A percentile compares a stretch with the other conserved stretches of the same genome.
Evolutionary conservation across 129 eudicot species (phyloP).

Genomic region (Apium graveolens): DNA sequence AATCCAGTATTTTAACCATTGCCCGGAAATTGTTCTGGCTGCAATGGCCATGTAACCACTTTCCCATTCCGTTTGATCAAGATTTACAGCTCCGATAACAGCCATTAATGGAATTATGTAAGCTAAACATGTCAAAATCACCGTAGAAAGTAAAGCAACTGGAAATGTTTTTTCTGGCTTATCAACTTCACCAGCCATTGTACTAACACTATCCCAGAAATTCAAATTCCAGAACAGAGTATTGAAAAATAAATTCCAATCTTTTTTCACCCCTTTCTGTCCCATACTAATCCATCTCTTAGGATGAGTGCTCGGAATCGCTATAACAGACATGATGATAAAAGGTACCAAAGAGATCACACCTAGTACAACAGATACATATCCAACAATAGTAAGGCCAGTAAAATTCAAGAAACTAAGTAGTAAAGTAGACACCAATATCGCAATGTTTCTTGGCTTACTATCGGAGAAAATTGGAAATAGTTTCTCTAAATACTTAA

Average conservation of each 20-base stretch:
- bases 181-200: neutral
- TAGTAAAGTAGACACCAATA: neutral
- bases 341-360: neutral
- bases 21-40: neutral
- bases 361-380: neutral
- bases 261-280: neutral
- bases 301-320: neutral
- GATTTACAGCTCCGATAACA: neutral
- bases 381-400: neutral
- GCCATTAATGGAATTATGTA: neutral
- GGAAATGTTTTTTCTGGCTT: neutral
- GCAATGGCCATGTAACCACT: neutral
- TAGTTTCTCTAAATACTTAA: neutral
- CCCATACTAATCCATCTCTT: neutral
- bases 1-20: conserved; percentile 1
- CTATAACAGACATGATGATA: neutral
- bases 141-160: neutral
- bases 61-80: neutral
- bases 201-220: neutral
- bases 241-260: neutral
- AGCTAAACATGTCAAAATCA: neutral
- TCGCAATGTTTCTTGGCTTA: neutral
- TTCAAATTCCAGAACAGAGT: neutral
- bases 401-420: neutral
- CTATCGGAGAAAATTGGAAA: neutral